Evolutionary conservation across 352 stramenopile genomes (phyloP).

Genomic region (Phytophthora syringae): DNA sequence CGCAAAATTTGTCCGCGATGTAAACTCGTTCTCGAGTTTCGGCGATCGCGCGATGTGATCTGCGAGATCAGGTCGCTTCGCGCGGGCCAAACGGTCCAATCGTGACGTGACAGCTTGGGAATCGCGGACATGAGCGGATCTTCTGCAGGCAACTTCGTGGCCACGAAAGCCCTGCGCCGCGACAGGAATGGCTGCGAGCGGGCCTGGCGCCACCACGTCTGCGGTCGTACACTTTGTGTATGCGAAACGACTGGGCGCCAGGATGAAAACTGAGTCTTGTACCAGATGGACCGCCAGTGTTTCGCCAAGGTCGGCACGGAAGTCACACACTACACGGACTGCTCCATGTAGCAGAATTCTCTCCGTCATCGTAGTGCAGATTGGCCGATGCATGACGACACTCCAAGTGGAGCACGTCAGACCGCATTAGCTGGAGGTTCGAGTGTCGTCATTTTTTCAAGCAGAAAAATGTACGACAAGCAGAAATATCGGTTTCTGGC

Average conservation of each 20-base stretch:
- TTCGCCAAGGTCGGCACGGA: no score
- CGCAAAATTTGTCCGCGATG: not conserved
- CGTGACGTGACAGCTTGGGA: no score
- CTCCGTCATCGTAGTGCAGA: no score
- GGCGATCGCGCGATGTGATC: slow-evolving; percentile 18
- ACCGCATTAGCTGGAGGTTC: no score
- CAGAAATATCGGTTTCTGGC: no score
- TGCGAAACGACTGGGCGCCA: slow-evolving; percentile 7
- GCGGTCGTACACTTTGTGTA: not conserved
- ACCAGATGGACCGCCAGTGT: not conserved
- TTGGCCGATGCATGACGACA: no score
- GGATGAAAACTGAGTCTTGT: slow-evolving; percentile 3
- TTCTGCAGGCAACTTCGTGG: slow-evolving; percentile 7
- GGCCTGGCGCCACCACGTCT: slow-evolving; percentile 4
- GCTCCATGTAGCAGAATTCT: no score
- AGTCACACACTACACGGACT: no score
- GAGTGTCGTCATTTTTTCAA: no score
- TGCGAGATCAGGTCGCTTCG: slow-evolving; percentile 13
- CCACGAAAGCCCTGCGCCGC: not conserved
- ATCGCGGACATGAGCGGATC: slow-evolving; percentile 13
- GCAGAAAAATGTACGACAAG: no score
- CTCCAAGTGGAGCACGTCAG: no score
- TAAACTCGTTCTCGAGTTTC: slow-evolving; percentile 17
- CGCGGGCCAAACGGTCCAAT: no score
- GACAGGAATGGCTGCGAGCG: slow-evolving; percentile 2